A percentile compares a stretch with the other conserved stretches of the same genome.
phyloP scores from a whole-genome alignment of 164 flowering plant species.

The Chimonanthus praecox region DNA sequence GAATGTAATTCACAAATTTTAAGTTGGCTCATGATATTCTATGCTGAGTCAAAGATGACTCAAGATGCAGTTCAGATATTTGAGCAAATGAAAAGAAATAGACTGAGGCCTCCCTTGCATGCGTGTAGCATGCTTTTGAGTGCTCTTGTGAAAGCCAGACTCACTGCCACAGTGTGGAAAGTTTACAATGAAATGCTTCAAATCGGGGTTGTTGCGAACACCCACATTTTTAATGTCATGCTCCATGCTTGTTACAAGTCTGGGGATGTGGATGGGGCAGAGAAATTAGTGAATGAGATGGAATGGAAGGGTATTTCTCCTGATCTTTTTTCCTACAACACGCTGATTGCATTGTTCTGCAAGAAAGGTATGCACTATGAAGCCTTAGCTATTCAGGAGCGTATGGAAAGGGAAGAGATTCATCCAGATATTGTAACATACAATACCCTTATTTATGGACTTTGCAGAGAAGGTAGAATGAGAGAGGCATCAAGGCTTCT shows the following conservation, averaged over 20 bases:
- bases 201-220: constrained; percentile 61
- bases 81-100: constrained; percentile 54
- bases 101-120: constrained; percentile 63
- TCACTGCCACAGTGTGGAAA: constrained; percentile 68
- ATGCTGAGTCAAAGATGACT: constrained; percentile 54
- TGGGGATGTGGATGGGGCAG: constrained; percentile 69
- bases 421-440: constrained; percentile 77
- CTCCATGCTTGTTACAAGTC: constrained; percentile 80
- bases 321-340: constrained; percentile 71
- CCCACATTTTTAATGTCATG: constrained; percentile 68
- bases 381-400: constrained; percentile 64
- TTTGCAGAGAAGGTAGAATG: constrained; percentile 83
- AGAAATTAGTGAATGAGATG: constrained; percentile 60
- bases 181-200: constrained; percentile 52
- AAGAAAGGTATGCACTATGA: constrained; percentile 88
- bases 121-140: constrained; percentile 74
- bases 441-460: constrained; percentile 72
- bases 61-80: constrained; percentile 74
- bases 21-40: constrained; percentile 81
- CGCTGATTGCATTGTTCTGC: constrained; percentile 73
- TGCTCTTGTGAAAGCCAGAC: constrained; percentile 56
- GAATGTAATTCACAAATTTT: constrained; percentile 59
- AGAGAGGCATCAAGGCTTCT: constrained; percentile 72
- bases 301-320: constrained; percentile 43
- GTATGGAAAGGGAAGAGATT: constrained; percentile 68